Conservation (phyloP, 2,329 filamentous ascomycete species). For the Fusarium anthophilum region DNA sequence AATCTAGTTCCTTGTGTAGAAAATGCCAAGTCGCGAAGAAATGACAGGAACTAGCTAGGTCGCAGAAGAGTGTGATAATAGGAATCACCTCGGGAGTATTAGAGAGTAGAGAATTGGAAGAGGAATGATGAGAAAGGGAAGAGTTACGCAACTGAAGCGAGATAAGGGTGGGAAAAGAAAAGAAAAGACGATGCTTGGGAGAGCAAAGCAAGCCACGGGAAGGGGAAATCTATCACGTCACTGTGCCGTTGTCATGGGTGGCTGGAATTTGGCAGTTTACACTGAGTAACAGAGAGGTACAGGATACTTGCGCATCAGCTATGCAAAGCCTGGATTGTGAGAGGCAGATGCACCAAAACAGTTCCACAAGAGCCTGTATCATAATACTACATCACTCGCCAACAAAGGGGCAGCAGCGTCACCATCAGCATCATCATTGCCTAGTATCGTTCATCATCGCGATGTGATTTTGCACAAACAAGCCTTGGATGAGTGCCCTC, state of each 20-base stretch:
- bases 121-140: constrained; percentile 14
- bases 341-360: not conserved
- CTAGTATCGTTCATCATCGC: constrained; percentile 35
- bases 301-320: constrained; percentile 27
- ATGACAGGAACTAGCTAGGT: not conserved
- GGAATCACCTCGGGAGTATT: constrained; percentile 2
- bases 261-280: constrained; percentile 31
- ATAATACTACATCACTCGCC: not conserved
- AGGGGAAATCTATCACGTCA: constrained; percentile 44
- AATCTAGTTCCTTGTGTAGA: not conserved
- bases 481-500: constrained; percentile 31
- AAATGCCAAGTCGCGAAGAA: not conserved
- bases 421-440: constrained; percentile 35
- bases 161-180: constrained; percentile 21
- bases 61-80: constrained; percentile 7
- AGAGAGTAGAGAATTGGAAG: not conserved
- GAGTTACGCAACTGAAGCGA: constrained; percentile 1
- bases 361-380: constrained; percentile 19
- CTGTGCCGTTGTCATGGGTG: constrained; percentile 35
- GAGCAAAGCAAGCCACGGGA: constrained; percentile 23
- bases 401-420: constrained; percentile 26
- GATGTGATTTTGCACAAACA: constrained; percentile 27
- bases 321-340: constrained; percentile 7
- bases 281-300: constrained; percentile 15
- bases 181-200: constrained; percentile 1